phyloP scores from a whole-genome alignment of 2,329 filamentous ascomycete species.

The Fusarium lateritium region DNA sequence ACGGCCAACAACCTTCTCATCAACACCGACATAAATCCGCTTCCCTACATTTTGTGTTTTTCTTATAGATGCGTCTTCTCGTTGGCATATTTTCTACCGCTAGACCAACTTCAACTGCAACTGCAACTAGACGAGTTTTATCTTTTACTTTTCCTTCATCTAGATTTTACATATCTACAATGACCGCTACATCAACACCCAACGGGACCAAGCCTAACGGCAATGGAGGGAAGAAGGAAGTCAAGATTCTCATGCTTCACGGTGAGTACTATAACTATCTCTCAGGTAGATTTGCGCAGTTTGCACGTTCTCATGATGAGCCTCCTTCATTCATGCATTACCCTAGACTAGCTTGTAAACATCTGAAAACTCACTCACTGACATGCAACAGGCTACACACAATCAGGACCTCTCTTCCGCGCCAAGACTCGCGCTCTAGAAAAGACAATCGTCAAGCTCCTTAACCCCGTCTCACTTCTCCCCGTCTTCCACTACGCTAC shows the following conservation, averaged over 20 bases:
- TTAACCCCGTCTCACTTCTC: conserved; percentile 70
- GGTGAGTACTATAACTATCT: conserved; percentile 59
- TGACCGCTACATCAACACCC: conserved; percentile 45
- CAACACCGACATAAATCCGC: conserved; percentile 15
- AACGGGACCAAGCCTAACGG: conserved; percentile 50
- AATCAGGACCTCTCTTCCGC: conserved; percentile 88
- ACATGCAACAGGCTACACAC: conserved; percentile 79
- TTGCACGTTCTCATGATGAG: not conserved
- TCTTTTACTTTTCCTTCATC: conserved; percentile 18
- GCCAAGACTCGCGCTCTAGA: conserved; percentile 90
- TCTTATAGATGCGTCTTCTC: conserved; percentile 43
- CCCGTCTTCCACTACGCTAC: conserved; percentile 77
- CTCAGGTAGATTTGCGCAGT: not conserved
- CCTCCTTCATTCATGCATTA: not conserved
- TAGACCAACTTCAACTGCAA: conserved; percentile 36
- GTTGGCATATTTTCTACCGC: conserved; percentile 23
- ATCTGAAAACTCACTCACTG: conserved; percentile 22
- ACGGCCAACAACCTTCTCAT: conserved; percentile 25
- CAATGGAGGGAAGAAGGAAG: conserved; percentile 60
- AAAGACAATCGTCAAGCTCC: conserved; percentile 82
- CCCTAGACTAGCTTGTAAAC: conserved; percentile 5
- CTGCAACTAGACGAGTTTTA: conserved; percentile 25
- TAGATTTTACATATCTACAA: conserved; percentile 39
- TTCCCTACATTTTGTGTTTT: not conserved
- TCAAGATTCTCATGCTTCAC: conserved; percentile 85